These are phyloP conservation scores for Prunus campanulata DNA, from an alignment of 306 rosid species.

Conservation along the genomic window DNA sequence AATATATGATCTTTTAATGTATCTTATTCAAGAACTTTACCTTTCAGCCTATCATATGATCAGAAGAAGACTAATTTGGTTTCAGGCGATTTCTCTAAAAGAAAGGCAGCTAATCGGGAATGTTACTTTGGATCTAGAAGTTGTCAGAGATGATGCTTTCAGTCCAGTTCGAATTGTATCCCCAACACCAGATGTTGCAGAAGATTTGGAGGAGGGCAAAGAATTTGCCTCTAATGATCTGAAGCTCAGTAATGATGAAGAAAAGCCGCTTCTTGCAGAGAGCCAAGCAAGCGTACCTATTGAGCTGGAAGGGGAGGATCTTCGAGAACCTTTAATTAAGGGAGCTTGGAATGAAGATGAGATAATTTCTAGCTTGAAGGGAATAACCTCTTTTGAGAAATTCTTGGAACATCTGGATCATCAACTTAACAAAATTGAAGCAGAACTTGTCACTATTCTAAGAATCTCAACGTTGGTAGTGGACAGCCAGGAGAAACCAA, in stretches of 20 bases:
- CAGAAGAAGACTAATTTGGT: conserved; percentile 30
- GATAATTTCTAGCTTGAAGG: conserved; percentile 32
- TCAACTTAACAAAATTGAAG: conserved; percentile 66
- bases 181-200: conserved; percentile 43
- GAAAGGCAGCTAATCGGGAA: conserved; percentile 77
- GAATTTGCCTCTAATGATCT: conserved; percentile 21
- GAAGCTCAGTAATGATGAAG: conserved; percentile 33
- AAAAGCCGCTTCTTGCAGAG: conserved; percentile 28
- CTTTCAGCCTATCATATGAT: conserved; percentile 15
- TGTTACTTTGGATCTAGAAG: conserved; percentile 61
- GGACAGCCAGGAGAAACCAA: conserved; percentile 51
- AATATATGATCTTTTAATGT: not conserved
- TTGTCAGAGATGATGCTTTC: conserved; percentile 37
- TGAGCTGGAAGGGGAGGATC: conserved; percentile 36
- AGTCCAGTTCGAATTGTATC: conserved; percentile 68
- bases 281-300: conserved; percentile 30
- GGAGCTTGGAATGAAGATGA: conserved; percentile 36
- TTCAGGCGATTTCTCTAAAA: conserved; percentile 81
- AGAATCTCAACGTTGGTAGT: conserved; percentile 60
- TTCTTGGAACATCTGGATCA: conserved; percentile 65
- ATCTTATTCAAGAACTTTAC: conserved; percentile 12
- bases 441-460: conserved; percentile 59
- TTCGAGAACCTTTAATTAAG: conserved; percentile 17
- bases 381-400: conserved; percentile 51
- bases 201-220: conserved; percentile 27